These are phyloP conservation scores for Spergularia marina DNA, from an alignment of 148 eudicot species.

Conservation along the genomic window DNA sequence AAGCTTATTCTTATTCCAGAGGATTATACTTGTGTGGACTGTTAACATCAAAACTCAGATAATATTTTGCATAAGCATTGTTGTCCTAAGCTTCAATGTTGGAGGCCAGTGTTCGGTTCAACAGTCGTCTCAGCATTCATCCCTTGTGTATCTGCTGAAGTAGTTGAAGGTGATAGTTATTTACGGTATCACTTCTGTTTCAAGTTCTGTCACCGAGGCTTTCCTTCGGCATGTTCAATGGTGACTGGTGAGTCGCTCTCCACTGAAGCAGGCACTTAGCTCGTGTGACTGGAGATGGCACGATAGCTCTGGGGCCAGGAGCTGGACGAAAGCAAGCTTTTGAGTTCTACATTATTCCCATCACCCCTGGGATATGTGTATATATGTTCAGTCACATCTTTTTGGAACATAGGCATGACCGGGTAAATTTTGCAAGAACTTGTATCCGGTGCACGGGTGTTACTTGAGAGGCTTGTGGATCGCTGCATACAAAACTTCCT, in stretches of 20 bases:
- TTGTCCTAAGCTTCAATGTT: slow-evolving; percentile 51
- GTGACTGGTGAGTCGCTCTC: slow-evolving; percentile 62
- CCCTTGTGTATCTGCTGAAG: slow-evolving; percentile 74
- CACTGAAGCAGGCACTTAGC: slow-evolving; percentile 73
- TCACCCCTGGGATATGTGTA: slow-evolving; percentile 42
- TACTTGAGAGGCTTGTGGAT: too few species aligned
- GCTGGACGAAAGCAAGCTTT: slow-evolving; percentile 48
- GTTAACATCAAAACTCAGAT: slow-evolving; percentile 44
- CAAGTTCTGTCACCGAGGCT: slow-evolving; percentile 63
- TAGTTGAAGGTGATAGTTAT: slow-evolving; percentile 53
- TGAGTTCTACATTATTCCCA: slow-evolving; percentile 57
- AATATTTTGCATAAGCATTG: slow-evolving; percentile 50
- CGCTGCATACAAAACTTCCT: too few species aligned
- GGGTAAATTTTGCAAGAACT: too few species aligned
- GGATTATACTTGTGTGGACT: slow-evolving; percentile 22
- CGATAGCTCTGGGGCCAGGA: slow-evolving; percentile 55
- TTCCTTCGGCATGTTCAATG: slow-evolving; percentile 68
- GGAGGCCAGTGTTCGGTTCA: slow-evolving; percentile 44
- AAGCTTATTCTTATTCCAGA: not conserved
- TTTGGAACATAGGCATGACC: too few species aligned
- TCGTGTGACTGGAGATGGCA: slow-evolving; percentile 61
- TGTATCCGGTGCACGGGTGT: too few species aligned
- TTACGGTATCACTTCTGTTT: slow-evolving; percentile 56
- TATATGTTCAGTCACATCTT: slow-evolving; percentile 32
- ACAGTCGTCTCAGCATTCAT: slow-evolving; percentile 55